Evolutionary conservation across 2,329 filamentous ascomycete species (phyloP), one percentile per base, ranked within the genome.

Genomic region (Atkinsonella hypoxylon): DNA sequence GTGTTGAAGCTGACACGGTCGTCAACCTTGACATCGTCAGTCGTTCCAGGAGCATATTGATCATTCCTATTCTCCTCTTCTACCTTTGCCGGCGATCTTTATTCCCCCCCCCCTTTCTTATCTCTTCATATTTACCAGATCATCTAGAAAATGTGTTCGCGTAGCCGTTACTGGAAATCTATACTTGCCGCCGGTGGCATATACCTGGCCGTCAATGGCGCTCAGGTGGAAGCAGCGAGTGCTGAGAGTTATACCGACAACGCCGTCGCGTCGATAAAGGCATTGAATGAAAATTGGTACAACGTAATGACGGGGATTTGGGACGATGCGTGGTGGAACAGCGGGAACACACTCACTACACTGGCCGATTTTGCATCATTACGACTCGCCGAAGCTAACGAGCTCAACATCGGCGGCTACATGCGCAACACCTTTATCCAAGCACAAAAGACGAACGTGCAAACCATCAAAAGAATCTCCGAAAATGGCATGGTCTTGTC

Each of bases 311-410:
- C 73, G 1, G 84, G 85, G 3, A 68, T 85, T 12, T 88, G 81
- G 81, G 66, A 78, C 50, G 75, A 75, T 0, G 73, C 76, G 8
- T 89, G 85, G 85, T 89, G 85, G 85, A 86, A 87, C 60, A 76
- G 76, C 49, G 85, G 78, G 43, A 88, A 87, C 60, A 74, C 74
- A 51, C 67, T 88, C 53, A 85, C 81, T 0, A 74, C 73, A 3
- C 64, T 87, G 17, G 76, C 74, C 48, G 79, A 87, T 60, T 76
- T 75, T 60, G 65, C 70, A 4, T 50, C 53, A 11, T 54, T 71
- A 9, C 63, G 67, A 41, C 56, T 61, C 1, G 53, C 57, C 8
- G 60, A 63, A 30, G 67, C 67, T 36, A 66, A 67, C 47, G 46
- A 60, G 43, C 58, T 74, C 47, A 66, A 68, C 53, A 58, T 77